These are phyloP conservation scores for Cladosporium sp. DNA, from an alignment of 2,329 filamentous ascomycete species.

Conservation along the genomic window DNA sequence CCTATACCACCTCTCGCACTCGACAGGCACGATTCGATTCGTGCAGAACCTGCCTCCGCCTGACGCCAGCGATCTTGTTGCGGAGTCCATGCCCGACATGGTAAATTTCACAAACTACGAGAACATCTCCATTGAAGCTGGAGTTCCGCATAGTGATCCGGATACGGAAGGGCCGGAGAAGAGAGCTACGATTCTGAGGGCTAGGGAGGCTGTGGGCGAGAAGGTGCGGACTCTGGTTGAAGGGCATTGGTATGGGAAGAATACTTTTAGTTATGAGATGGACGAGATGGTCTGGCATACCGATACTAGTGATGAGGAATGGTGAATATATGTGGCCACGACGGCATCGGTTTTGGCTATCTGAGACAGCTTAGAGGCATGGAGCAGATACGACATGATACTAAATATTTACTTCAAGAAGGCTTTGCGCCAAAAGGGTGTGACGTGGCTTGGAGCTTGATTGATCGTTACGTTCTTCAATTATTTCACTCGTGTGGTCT, in stretches of 20 bases:
- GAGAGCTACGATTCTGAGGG: not conserved
- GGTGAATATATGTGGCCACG: slow-evolving; percentile 26
- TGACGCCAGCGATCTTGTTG: not conserved
- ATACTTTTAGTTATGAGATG: slow-evolving; percentile 34
- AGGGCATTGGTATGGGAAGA: slow-evolving; percentile 34
- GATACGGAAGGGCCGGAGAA: not conserved
- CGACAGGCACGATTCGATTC: slow-evolving; percentile 32
- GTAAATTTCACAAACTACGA: slow-evolving; percentile 21
- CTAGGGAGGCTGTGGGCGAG: slow-evolving; percentile 21
- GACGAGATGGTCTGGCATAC: slow-evolving; percentile 38
- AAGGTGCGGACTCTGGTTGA: slow-evolving; percentile 28
- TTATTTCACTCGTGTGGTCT: not conserved
- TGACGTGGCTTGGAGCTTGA: not conserved
- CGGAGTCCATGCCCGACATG: slow-evolving; percentile 5
- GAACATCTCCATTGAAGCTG: slow-evolving; percentile 30
- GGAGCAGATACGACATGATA: not conserved
- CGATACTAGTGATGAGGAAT: slow-evolving; percentile 38
- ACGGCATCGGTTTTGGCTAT: not conserved
- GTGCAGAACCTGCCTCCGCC: slow-evolving; percentile 23
- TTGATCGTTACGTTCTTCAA: not conserved
- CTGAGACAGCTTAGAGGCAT: not conserved
- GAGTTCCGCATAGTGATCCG: slow-evolving; percentile 22
- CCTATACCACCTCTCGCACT: slow-evolving; percentile 34
- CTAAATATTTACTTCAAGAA: not conserved
- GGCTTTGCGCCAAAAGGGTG: not conserved